phyloP scores from a whole-genome alignment of 2,329 filamentous ascomycete genomes.

The Karstenula rhodostoma region DNA sequence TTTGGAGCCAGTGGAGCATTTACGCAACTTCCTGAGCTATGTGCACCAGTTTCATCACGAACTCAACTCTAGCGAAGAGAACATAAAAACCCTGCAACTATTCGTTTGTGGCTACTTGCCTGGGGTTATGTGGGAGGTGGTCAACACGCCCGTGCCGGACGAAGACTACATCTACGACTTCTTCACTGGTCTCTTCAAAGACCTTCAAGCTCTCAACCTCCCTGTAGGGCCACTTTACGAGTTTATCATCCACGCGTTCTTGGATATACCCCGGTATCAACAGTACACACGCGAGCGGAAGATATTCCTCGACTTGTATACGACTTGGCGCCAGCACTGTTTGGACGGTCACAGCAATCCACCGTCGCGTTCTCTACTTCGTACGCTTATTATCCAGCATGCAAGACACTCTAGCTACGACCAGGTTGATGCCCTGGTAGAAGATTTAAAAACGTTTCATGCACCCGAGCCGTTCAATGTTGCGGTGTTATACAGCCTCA shows the following conservation, averaged over 20 bases:
- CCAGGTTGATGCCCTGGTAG: constrained; percentile 30
- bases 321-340: constrained; percentile 29
- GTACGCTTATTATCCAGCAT: constrained; percentile 32
- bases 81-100: constrained; percentile 22
- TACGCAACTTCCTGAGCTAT: constrained; percentile 38
- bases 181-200: constrained; percentile 35
- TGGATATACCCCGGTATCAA: constrained; percentile 38
- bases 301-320: constrained; percentile 37
- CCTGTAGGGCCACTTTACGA: constrained; percentile 35
- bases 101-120: constrained; percentile 40
- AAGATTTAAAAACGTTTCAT: constrained; percentile 40
- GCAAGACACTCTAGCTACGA: constrained; percentile 25
- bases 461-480: constrained; percentile 26
- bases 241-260: constrained; percentile 33
- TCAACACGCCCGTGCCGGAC: constrained; percentile 28
- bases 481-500: constrained; percentile 30
- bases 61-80: constrained; percentile 26
- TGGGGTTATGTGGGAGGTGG: constrained; percentile 35
- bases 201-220: constrained; percentile 30
- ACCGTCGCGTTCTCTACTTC: constrained; percentile 34
- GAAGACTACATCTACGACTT: constrained; percentile 38
- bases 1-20: constrained; percentile 34
- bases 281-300: constrained; percentile 38
- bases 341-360: constrained; percentile 20
- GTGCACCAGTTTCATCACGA: constrained; percentile 35